Evolutionary conservation across 495 filamentous ascomycete species (phyloP).

Genomic region (Penicillium macrosclerotiorum): DNA sequence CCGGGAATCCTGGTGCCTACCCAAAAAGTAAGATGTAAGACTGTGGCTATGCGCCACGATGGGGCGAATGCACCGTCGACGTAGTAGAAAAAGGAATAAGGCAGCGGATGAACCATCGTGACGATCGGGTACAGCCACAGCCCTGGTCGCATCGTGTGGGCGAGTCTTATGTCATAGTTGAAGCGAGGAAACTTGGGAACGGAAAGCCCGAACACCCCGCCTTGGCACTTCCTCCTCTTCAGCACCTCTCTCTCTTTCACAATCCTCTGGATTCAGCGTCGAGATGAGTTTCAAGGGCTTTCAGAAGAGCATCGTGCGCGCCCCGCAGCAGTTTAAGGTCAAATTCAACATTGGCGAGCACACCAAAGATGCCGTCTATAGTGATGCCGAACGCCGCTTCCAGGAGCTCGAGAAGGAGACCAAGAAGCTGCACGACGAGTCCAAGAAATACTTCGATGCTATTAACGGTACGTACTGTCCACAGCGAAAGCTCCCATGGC

Average conservation of each 20-base stretch:
- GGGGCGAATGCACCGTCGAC: neutral
- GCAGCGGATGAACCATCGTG: too few species aligned
- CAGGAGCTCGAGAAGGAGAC: conserved; percentile 93
- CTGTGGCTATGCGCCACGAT: conserved; percentile 9
- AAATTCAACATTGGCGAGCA: conserved; percentile 92
- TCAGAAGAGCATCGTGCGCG: conserved; percentile 80
- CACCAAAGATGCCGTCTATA: conserved; percentile 91
- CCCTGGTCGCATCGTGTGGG: conserved; percentile 1
- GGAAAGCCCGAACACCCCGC: conserved; percentile 19
- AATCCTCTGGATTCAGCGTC: neutral
- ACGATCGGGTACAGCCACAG: conserved; percentile 26
- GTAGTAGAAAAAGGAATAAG: too few species aligned
- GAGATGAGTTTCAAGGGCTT: conserved; percentile 97
- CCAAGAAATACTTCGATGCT: conserved; percentile 90
- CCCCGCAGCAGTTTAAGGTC: conserved; percentile 85
- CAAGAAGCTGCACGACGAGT: conserved; percentile 93
- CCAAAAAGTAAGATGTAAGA: neutral
- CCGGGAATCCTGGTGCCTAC: conserved; percentile 8
- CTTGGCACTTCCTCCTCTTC: conserved; percentile 8
- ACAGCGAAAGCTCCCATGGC: too few species aligned
- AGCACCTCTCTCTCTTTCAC: conserved; percentile 10
- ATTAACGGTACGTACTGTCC: conserved; percentile 89
- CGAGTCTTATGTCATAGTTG: conserved; percentile 40
- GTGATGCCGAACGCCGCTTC: conserved; percentile 91
- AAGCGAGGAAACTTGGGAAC: conserved; percentile 18